Percentiles rank a stretch among this genome's conserved stretches.
phyloP scores from a whole-genome alignment of 2,329 filamentous ascomycete species.

The Trichoderma atroviride region DNA sequence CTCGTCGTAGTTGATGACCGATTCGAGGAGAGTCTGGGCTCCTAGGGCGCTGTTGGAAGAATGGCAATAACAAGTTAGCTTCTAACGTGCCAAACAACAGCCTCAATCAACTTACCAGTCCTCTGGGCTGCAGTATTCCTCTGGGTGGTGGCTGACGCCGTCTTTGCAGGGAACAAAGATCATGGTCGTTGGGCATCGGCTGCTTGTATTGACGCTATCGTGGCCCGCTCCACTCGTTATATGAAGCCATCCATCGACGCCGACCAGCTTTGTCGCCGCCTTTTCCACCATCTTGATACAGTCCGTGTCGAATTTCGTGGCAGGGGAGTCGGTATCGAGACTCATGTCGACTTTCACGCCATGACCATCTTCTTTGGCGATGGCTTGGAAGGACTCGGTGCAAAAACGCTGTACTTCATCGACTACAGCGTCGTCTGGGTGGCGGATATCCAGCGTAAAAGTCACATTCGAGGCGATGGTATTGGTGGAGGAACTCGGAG shows the following conservation, averaged over 20 bases:
- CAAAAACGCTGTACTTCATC: conserved; percentile 44
- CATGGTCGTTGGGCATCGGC: conserved; percentile 42
- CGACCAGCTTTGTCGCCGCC: conserved; percentile 58
- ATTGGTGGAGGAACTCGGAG: conserved; percentile 68
- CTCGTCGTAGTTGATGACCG: conserved; percentile 32
- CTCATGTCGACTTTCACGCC: conserved; percentile 57
- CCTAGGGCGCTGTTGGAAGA: conserved; percentile 31
- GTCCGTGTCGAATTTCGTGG: conserved; percentile 64
- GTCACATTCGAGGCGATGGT: conserved; percentile 68
- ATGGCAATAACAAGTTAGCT: not conserved
- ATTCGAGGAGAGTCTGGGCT: conserved; percentile 36
- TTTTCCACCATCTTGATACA: conserved; percentile 66
- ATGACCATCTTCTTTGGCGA: conserved; percentile 34
- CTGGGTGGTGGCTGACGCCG: conserved; percentile 44
- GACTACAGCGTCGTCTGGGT: conserved; percentile 57
- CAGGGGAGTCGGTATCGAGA: conserved; percentile 61
- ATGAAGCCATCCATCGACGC: conserved; percentile 43
- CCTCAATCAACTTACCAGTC: conserved; percentile 36
- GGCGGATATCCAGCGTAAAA: conserved; percentile 68
- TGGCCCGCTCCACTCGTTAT: conserved; percentile 46
- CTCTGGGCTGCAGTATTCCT: conserved; percentile 41
- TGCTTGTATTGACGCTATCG: conserved; percentile 43
- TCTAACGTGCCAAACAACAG: no score
- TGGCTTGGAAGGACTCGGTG: conserved; percentile 32
- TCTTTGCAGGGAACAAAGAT: conserved; percentile 43